Conservation (phyloP, 2,329 filamentous ascomycete genomes). For the Aschersonia sp. region DNA sequence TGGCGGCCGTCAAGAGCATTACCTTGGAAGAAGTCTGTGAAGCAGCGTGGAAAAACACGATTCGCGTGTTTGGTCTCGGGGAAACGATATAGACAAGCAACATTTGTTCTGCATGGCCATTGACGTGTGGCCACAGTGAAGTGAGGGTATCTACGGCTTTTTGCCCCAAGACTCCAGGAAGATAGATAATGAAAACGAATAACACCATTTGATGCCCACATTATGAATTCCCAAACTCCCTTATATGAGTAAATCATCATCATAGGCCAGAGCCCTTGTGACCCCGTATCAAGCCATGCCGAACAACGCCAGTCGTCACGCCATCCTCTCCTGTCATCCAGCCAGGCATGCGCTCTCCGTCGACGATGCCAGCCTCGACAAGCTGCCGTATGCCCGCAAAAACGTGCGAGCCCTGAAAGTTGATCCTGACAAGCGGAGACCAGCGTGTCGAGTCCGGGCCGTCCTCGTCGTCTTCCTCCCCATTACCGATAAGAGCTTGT, state of each 20-base stretch:
- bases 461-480: conserved; percentile 12
- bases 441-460: conserved; percentile 13
- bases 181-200: background rate
- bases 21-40: conserved; percentile 72
- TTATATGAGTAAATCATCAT: conserved; percentile 4
- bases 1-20: conserved; percentile 74
- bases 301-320: conserved; percentile 58
- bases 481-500: conserved; percentile 11
- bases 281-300: conserved; percentile 47
- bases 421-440: conserved; percentile 37
- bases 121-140: background rate
- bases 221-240: conserved; percentile 3
- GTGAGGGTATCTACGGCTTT: conserved; percentile 11
- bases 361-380: conserved; percentile 60
- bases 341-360: conserved; percentile 67
- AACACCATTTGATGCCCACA: too few relatives aligned
- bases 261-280: conserved; percentile 41
- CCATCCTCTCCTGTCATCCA: conserved; percentile 87
- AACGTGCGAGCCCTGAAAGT: conserved; percentile 62
- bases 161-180: conserved; percentile 8
- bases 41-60: conserved; percentile 71
- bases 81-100: conserved; percentile 9
- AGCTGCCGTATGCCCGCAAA: conserved; percentile 68
- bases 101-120: conserved; percentile 1
- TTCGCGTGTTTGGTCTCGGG: conserved; percentile 60